Conservation (phyloP, 352 stramenopile genomes). For the Phytophthora sansomeana region DNA sequence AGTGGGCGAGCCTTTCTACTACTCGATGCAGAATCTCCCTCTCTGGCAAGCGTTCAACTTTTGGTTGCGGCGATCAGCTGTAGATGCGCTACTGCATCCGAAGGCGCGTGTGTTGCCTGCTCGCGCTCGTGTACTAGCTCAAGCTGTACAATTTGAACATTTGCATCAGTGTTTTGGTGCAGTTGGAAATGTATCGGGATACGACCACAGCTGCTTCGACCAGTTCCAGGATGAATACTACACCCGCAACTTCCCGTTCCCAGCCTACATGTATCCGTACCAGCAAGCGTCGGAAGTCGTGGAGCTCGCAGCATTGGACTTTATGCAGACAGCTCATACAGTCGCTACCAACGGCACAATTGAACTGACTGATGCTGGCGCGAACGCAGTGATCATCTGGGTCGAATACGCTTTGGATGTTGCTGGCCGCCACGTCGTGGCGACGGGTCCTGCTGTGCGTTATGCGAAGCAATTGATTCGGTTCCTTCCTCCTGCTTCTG, state of each 20-base stretch:
- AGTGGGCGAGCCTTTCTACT: slow-evolving; percentile 84
- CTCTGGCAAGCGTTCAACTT: slow-evolving; percentile 89
- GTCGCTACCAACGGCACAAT: slow-evolving; percentile 22
- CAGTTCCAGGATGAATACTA: slow-evolving; percentile 78
- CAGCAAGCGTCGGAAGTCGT: slow-evolving; percentile 43
- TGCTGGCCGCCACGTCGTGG: slow-evolving; percentile 50
- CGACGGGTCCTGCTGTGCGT: slow-evolving; percentile 60
- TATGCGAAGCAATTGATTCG: slow-evolving; percentile 84
- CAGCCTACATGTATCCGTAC: slow-evolving; percentile 85
- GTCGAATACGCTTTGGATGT: slow-evolving; percentile 70
- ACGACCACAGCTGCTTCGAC: slow-evolving; percentile 79
- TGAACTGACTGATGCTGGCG: slow-evolving; percentile 10
- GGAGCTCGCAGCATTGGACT: slow-evolving; percentile 60
- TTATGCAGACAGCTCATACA: slow-evolving; percentile 52
- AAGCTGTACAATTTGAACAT: slow-evolving; percentile 76
- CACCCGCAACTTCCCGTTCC: slow-evolving; percentile 81
- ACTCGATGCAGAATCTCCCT: slow-evolving; percentile 88
- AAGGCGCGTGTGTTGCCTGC: slow-evolving; percentile 61
- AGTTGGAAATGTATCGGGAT: slow-evolving; percentile 72
- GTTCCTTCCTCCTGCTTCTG: slow-evolving; percentile 51
- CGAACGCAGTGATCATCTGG: slow-evolving; percentile 81
- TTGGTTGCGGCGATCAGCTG: slow-evolving; percentile 72
- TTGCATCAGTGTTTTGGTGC: slow-evolving; percentile 83
- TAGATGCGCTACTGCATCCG: slow-evolving; percentile 46
- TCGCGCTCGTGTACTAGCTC: slow-evolving; percentile 55